Conservation (phyloP, 108 stramenopile genomes). For the Cyclotella sp. region DNA sequence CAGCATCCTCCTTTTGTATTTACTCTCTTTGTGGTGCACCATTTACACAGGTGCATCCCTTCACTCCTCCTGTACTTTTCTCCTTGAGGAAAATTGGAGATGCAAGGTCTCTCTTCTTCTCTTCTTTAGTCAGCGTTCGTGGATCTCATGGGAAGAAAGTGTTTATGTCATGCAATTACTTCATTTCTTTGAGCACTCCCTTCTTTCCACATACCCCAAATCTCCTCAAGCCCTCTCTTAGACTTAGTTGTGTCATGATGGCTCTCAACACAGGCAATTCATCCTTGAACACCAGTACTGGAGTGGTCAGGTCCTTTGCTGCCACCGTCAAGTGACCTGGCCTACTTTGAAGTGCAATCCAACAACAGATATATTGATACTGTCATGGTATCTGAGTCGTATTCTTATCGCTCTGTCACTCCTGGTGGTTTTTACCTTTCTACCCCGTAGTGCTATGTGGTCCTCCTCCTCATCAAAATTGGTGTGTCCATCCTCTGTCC, state of each 20-base stretch:
- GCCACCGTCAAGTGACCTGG: too few relatives aligned
- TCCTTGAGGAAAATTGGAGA: too few relatives aligned
- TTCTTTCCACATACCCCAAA: conserved; percentile 32
- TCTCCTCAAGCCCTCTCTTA: background rate
- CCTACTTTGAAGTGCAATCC: too few relatives aligned
- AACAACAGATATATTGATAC: too few relatives aligned
- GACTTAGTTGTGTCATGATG: background rate
- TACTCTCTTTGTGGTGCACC: conserved; percentile 16
- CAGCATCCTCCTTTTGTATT: conserved; percentile 16
- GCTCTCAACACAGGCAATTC: background rate
- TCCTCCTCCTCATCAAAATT: too few relatives aligned
- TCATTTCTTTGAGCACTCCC: conserved; percentile 47
- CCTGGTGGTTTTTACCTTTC: too few relatives aligned
- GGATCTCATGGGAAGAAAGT: conserved; percentile 28
- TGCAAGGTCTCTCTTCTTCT: conserved; percentile 9
- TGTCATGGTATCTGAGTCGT: too few relatives aligned
- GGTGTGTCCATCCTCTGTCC: too few relatives aligned
- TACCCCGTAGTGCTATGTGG: too few relatives aligned
- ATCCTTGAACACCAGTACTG: too few relatives aligned
- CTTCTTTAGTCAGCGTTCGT: conserved; percentile 27
- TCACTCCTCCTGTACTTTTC: conserved; percentile 24
- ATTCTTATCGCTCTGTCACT: too few relatives aligned
- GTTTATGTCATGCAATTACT: conserved; percentile 45
- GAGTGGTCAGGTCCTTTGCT: too few relatives aligned
- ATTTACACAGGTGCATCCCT: conserved; percentile 40